These are phyloP conservation scores for Tolypocladium inflatum DNA, from an alignment of 2,329 filamentous ascomycete genomes.

Conservation along the genomic window DNA sequence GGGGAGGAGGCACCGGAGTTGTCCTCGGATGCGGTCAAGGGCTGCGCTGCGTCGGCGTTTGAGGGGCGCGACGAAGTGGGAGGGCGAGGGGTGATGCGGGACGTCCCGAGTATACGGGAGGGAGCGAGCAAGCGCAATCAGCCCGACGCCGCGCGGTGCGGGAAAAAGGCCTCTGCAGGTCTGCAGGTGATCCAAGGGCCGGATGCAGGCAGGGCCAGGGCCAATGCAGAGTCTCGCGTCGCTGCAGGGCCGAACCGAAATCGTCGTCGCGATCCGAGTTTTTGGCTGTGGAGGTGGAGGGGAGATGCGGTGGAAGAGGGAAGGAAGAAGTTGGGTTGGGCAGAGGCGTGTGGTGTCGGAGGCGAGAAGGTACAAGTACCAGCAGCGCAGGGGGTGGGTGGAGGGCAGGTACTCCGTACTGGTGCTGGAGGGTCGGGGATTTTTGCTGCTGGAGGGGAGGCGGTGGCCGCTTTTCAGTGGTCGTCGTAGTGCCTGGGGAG, in stretches of 20 bases:
- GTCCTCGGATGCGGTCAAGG: background rate
- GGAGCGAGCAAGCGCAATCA: background rate
- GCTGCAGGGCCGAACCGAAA: background rate
- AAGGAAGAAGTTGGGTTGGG: constrained; percentile 7
- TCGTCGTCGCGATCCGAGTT: constrained; percentile 1
- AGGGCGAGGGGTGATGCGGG: background rate
- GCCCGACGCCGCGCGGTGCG: background rate
- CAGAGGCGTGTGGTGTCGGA: constrained; percentile 2
- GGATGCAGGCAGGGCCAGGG: background rate
- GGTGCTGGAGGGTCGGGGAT: constrained; percentile 11
- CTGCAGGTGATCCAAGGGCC: background rate
- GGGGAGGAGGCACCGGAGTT: background rate
- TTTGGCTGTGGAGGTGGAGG: background rate
- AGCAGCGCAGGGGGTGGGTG: background rate
- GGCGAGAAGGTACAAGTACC: constrained; percentile 1
- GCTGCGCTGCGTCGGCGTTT: background rate
- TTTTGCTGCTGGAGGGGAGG: constrained; percentile 2
- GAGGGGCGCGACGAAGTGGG: background rate
- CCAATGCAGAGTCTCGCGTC: background rate
- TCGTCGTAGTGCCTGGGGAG: background rate
- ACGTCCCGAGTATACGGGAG: background rate
- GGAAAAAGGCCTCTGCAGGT: background rate
- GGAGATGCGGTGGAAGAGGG: constrained; percentile 9
- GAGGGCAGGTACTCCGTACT: constrained; percentile 1
- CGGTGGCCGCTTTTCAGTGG: background rate